Base-by-base conservation (phyloP, 306 rosid species). In the Myrica gale region DNA sequence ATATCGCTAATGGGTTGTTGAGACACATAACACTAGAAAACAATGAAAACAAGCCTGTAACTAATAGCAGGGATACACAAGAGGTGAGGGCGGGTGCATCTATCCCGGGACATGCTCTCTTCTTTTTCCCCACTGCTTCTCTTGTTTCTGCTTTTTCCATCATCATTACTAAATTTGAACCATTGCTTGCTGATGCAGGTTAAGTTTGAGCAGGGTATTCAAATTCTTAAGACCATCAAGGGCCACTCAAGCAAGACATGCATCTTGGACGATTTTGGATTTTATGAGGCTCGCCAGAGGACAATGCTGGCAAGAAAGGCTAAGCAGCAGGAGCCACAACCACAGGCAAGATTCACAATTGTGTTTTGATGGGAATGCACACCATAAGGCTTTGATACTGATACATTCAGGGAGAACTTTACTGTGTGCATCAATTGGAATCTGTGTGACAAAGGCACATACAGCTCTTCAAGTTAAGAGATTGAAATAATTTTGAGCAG, bases 51-150 rank as follows among this genome's bases (percentile, higher is more conserved):
- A 87, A 80, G 71, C 90, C 88, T 61, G 90, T 87, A 1, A 87
- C 88, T 0, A 87, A 87, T 21, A 87, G 90, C 7, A 82, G 90
- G 75, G 90, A 87, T 62, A 87, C 90, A 32, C 90, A 84, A 23
- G 90, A 87, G 90, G 90, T 87, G 84, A 81, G 84, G 79, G 53
- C 54, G 32, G 19, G 26, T 0, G 20, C 32, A 20, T 55, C 12
- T 6, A 52, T 3, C 50, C 39, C 7, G 10, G n/a, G 55, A 20
- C 51, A 19, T 56, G 37, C 37, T 56, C 15, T 19, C 37, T 20
- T 56, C 9, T 56, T 9, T 19, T 55, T 7, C 61, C 20, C 62
- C 20, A 17, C 3, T 20, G 8, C 20, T 0, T 9, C 9, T 56
- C 11, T 11, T 20, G 37, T 56, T 20, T 56, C 37, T 20, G 20